phyloP scores from a whole-genome alignment of 495 filamentous ascomycete genomes.

The Evernia prunastri region DNA sequence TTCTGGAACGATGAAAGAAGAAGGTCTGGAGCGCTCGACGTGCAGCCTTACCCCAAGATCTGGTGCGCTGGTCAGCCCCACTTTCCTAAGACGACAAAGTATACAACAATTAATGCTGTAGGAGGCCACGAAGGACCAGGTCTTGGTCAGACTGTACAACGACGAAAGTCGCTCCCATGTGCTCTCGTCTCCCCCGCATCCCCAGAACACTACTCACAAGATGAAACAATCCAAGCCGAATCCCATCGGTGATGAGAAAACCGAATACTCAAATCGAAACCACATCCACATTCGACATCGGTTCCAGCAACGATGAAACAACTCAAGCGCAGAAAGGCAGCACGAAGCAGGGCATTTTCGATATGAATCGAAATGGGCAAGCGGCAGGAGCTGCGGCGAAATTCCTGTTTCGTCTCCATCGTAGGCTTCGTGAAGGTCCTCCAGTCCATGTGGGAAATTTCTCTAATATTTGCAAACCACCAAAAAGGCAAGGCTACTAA shows the following conservation, averaged over 20 bases:
- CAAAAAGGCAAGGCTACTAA: no score
- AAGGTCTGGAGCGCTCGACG: not conserved
- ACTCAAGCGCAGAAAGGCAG: not conserved
- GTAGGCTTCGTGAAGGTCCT: constrained; percentile 43
- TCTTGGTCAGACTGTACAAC: not conserved
- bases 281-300: not conserved
- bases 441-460: constrained; percentile 47
- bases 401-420: constrained; percentile 43
- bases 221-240: not conserved
- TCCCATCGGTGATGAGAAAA: not conserved
- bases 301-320: not conserved
- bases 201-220: not conserved
- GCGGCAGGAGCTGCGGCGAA: constrained; percentile 29
- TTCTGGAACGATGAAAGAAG: not conserved
- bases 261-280: not conserved
- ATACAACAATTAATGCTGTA: no score
- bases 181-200: not conserved
- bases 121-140: not conserved
- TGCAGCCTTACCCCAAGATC: not conserved
- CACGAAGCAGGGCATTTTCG: not conserved
- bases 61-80: not conserved
- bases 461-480: no score
- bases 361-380: not conserved
- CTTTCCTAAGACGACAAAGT: not conserved
- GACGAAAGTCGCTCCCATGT: not conserved